phyloP scores from a whole-genome alignment of 75 land plant genomes.

The Gnetum montanum region DNA sequence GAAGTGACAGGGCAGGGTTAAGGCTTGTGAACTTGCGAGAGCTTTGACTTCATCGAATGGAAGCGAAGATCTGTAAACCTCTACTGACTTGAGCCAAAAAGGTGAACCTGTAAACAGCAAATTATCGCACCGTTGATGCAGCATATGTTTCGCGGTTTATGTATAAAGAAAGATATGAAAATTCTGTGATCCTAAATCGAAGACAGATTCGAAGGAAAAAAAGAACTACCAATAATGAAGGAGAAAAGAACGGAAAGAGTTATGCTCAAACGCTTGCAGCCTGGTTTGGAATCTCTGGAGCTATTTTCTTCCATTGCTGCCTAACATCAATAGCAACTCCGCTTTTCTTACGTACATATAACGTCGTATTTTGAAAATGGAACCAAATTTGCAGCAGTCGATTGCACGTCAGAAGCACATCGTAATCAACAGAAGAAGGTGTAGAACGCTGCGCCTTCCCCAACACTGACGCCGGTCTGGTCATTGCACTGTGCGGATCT shows the following conservation, averaged over 20 bases:
- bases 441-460: too few relatives aligned
- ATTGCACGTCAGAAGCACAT: too few relatives aligned
- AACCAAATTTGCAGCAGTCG: too few relatives aligned
- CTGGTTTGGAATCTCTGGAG: conserved; percentile 13
- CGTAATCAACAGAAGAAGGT: too few relatives aligned
- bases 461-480: too few relatives aligned
- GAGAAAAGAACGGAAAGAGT: conserved; percentile 45
- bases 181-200: not conserved
- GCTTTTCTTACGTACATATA: too few relatives aligned
- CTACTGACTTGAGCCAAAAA: conserved; percentile 67
- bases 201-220: not conserved
- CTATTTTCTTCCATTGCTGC: not conserved
- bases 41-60: conserved; percentile 59
- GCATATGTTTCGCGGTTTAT: not conserved
- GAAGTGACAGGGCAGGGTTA: conserved; percentile 49
- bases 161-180: not conserved
- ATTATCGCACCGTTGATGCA: not conserved
- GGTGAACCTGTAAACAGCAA: conserved; percentile 53
- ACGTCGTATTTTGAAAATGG: too few relatives aligned
- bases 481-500: too few relatives aligned
- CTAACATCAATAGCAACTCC: too few relatives aligned
- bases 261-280: conserved; percentile 43
- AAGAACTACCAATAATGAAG: conserved; percentile 33
- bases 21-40: conserved; percentile 25
- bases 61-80: conserved; percentile 81